Percentiles rank a stretch among this genome's conserved stretches.
Evolutionary conservation across 768 basidiomycete species (phyloP).

Genomic region (Trametes meyenii): DNA sequence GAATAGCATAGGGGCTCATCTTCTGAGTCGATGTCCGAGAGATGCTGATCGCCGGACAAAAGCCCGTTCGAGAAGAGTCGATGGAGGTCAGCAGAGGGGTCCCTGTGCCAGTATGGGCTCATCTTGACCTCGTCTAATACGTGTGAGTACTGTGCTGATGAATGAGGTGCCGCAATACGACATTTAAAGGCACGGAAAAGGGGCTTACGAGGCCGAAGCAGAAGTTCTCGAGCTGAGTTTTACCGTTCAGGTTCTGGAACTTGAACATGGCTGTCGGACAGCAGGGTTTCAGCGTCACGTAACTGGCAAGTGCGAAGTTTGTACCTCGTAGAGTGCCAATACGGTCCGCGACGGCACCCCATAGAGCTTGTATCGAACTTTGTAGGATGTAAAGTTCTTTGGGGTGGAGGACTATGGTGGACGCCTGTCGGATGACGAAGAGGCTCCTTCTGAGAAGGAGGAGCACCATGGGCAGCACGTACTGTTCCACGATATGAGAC

Average conservation of each 20-base stretch:
- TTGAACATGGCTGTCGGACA: slow-evolving; percentile 10
- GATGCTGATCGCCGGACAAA: background rate
- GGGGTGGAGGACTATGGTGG: background rate
- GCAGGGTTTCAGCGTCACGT: background rate
- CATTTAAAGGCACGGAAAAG: too few species aligned
- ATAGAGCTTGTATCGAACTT: slow-evolving; percentile 5
- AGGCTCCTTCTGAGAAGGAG: slow-evolving; percentile 8
- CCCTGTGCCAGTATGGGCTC: slow-evolving; percentile 1
- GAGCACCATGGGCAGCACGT: slow-evolving; percentile 9
- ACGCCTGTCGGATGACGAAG: background rate
- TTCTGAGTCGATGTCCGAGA: background rate
- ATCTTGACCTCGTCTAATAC: background rate
- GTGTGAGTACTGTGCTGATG: background rate
- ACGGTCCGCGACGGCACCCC: background rate
- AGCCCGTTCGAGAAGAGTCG: background rate
- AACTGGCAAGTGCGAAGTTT: background rate
- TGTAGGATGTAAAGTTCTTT: slow-evolving; percentile 1
- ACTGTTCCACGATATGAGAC: background rate
- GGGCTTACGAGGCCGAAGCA: slow-evolving; percentile 17
- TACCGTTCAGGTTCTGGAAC: slow-evolving; percentile 6
- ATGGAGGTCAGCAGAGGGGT: background rate
- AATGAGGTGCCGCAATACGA: background rate
- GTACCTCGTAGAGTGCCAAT: background rate
- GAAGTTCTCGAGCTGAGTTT: slow-evolving; percentile 8
- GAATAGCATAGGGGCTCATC: background rate